These are phyloP conservation scores for Globisporangium paroecandrum DNA, from an alignment of 352 stramenopile species.

Conservation along the genomic window DNA sequence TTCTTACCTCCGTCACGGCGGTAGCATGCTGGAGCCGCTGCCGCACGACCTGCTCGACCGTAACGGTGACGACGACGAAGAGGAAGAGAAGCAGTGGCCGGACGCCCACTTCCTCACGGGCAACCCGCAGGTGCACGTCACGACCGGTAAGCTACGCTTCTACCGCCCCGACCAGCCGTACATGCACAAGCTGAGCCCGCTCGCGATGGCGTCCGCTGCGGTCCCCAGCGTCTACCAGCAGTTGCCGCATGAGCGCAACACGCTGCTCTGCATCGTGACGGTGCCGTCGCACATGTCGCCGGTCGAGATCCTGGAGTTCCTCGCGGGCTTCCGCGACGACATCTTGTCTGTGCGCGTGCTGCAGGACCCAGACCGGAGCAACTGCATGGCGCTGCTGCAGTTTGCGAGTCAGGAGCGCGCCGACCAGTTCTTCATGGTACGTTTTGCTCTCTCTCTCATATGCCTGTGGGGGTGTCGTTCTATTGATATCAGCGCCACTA, in stretches of 20 bases:
- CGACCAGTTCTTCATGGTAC: constrained; percentile 75
- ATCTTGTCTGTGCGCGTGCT: constrained; percentile 79
- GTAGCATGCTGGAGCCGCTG: neutral
- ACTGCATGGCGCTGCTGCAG: constrained; percentile 86
- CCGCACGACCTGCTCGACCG: neutral
- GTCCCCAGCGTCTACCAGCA: constrained; percentile 21
- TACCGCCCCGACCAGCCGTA: constrained; percentile 69
- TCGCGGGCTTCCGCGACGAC: constrained; percentile 65
- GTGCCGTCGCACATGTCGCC: constrained; percentile 83
- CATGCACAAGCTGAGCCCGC: constrained; percentile 7
- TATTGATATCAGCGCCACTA: neutral
- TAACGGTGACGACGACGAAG: neutral
- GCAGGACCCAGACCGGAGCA: constrained; percentile 75
- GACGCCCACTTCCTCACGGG: constrained; percentile 63
- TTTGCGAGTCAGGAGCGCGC: constrained; percentile 75
- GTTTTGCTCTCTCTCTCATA: neutral
- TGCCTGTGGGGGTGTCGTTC: neutral
- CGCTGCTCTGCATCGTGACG: constrained; percentile 78
- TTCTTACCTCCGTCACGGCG: constrained; percentile 22
- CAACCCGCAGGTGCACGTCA: constrained; percentile 76
- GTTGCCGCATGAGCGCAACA: constrained; percentile 66
- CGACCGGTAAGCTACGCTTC: constrained; percentile 77
- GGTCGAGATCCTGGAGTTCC: constrained; percentile 83
- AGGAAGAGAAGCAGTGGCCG: constrained; percentile 26
- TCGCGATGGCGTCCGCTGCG: constrained; percentile 1